Base-by-base conservation (phyloP, 257 asterid genomes). In the Forsythia suspensa region DNA sequence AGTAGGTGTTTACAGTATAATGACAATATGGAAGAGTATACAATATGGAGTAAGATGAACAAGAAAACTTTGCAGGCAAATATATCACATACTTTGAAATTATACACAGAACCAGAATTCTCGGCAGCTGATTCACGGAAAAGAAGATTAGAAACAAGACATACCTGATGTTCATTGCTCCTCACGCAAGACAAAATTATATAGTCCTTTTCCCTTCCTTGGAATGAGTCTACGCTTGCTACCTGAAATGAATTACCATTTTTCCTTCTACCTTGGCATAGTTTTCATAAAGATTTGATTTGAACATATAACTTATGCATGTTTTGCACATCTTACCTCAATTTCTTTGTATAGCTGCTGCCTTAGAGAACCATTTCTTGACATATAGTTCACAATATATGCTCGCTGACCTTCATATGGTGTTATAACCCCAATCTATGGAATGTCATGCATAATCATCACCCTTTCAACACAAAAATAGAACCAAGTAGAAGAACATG, bases 331-430 rank as follows among this genome's bases (percentile, higher is more conserved):
- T 57, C 77, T 78, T 77, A 91, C 99, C 96, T 96, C 98, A 85
- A 96, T 92, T 87, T 96, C 99, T 89, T 96, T 96, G 92, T 96
- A 96, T 68, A 96, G 88, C 73, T 96, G 99, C 88, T 96, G 99
- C 80, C 98, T 93, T 73, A 96, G 76, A 81, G 98, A 80, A 84
- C 99, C 98, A 81, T 92, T 96, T 73, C 98, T 89, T 29, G 98
- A 88, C 99, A 96, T 96, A 81, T 96, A 94, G 82, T 94, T 96
- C 73, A 96, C 97, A 76, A 96, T 94, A 81, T 96, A 96, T 69
- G 99, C 99, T 79, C 99, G 90, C 84, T 96, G 99, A 51, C 99
- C 98, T 88, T 96, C 98, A 77, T 96, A 96, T 71, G 99, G 99
- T 59, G 98, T 96, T 81, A 96, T 96, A 74, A 96, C 98, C 82